Conservation (phyloP, 345 rosid species). For the Eutrema japonicum region DNA sequence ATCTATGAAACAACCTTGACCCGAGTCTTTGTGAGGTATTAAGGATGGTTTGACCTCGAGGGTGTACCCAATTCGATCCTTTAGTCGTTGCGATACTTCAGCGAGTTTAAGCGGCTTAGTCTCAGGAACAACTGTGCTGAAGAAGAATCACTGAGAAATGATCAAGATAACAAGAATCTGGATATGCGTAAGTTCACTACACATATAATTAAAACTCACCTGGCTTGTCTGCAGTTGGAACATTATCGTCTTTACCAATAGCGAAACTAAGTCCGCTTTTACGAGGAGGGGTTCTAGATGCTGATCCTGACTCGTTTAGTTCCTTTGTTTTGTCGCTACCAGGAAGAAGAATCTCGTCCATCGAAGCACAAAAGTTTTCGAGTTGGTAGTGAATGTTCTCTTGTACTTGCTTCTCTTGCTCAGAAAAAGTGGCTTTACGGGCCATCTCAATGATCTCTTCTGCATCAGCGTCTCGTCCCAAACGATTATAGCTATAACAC, state of each 20-base stretch:
- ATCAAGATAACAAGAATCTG: constrained; percentile 22
- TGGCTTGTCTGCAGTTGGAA: constrained; percentile 39
- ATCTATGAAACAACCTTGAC: constrained; percentile 72
- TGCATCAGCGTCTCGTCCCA: constrained; percentile 81
- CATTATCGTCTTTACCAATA: background rate
- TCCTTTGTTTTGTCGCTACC: constrained; percentile 32
- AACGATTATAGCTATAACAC: constrained; percentile 65
- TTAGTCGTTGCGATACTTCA: constrained; percentile 63
- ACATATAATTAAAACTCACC: constrained; percentile 51
- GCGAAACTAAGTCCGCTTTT: background rate
- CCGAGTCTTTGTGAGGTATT: constrained; percentile 73
- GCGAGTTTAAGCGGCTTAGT: constrained; percentile 59
- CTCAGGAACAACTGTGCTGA: constrained; percentile 75
- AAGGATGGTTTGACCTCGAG: constrained; percentile 66
- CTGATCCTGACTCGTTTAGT: constrained; percentile 31
- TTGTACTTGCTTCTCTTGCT: constrained; percentile 84
- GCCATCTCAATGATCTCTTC: constrained; percentile 90
- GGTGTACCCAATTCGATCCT: constrained; percentile 70
- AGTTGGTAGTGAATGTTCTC: constrained; percentile 77
- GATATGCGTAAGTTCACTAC: constrained; percentile 7
- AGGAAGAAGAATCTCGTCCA: constrained; percentile 72
- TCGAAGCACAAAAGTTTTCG: constrained; percentile 53
- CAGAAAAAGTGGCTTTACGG: constrained; percentile 63
- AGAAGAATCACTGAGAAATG: constrained; percentile 52
- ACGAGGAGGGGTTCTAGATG: constrained; percentile 36